These are phyloP conservation scores for Globisporangium recalcitrans DNA, from an alignment of 352 stramenopile genomes.

Conservation along the genomic window DNA sequence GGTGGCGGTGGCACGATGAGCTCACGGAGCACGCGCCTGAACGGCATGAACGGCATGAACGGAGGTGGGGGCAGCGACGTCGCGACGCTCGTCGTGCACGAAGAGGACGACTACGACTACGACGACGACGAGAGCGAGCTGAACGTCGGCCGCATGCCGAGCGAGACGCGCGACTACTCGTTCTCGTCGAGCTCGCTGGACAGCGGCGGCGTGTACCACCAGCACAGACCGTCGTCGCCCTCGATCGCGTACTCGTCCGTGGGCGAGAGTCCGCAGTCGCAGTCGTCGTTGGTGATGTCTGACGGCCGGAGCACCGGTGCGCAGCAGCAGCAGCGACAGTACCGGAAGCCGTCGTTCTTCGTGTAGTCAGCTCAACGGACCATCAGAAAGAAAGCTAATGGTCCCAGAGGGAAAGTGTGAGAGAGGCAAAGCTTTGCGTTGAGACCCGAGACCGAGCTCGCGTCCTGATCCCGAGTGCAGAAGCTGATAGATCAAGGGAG, in stretches of 20 bases:
- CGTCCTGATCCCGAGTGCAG: neutral
- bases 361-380: constrained; percentile 36
- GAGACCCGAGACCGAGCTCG: neutral
- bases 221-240: constrained; percentile 38
- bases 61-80: constrained; percentile 8
- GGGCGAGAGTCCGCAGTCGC: constrained; percentile 44
- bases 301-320: constrained; percentile 10
- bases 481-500: neutral
- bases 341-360: constrained; percentile 48
- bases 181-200: constrained; percentile 43
- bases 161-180: constrained; percentile 38
- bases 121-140: constrained; percentile 19
- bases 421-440: no score
- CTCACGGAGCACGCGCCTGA: constrained; percentile 3
- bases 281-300: constrained; percentile 8
- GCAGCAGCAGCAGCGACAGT: constrained; percentile 9
- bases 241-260: constrained; percentile 64
- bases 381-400: no score
- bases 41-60: constrained; percentile 6
- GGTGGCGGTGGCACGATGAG: constrained; percentile 9
- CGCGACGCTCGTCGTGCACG: constrained; percentile 19
- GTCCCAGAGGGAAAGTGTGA: no score
- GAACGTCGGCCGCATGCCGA: constrained; percentile 19
- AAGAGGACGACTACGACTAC: constrained; percentile 18
- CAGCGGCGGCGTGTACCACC: constrained; percentile 29